Evolutionary conservation across 768 basidiomycete genomes (phyloP), one percentile per base, ranked within the genome.

Genomic region (Lentinula detonsa): DNA sequence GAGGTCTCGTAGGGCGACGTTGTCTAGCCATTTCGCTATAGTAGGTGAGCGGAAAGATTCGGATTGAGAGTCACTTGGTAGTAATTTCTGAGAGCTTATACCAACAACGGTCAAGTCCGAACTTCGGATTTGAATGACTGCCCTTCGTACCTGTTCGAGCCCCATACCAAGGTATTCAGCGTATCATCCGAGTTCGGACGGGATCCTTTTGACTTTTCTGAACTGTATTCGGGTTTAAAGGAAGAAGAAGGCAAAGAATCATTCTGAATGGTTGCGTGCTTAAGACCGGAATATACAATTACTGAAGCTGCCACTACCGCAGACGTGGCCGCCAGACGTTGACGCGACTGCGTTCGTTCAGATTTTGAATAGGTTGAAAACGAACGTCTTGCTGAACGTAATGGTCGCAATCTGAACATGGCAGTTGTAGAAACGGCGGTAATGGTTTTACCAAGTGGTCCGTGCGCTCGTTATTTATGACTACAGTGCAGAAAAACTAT

Each of bases 1-100:
- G 40, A 93, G 69, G 67, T 93, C 90, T 8, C 90, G 84, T 13
- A 94, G 76, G 4, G 90, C 89, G 51, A 86, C 78, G 60, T 82
- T 81, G 56, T 85, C 77, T 35, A 94, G 73, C 83, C 87, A 90
- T 21, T 73, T 70, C 1, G 76, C 81, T 59, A 80, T 70, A 0
- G 78, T 73, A 1, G 87, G 88, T 6, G 71, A 73, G 31, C 81
- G 81, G 35, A 89, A 70, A 10, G 72, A 65, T 6, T 79, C 80
- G 11, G 71, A 67, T 10, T 66, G 67, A 11, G 75, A 67, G n/a
- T 67, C 69, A 21, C 75, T 75, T 4, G 79, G 78, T 37, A 75
- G 71, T 21, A 85, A 71, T 10, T 79, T 66, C 55, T 76, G 78
- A 18, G 76, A 77, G 68, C 87, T 48, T 88, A 56, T 53, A 59